Percentiles rank a stretch among this genome's conserved stretches.
These are phyloP conservation scores for Arabis alpina DNA, from an alignment of 345 rosid species.

Conservation along the genomic window DNA sequence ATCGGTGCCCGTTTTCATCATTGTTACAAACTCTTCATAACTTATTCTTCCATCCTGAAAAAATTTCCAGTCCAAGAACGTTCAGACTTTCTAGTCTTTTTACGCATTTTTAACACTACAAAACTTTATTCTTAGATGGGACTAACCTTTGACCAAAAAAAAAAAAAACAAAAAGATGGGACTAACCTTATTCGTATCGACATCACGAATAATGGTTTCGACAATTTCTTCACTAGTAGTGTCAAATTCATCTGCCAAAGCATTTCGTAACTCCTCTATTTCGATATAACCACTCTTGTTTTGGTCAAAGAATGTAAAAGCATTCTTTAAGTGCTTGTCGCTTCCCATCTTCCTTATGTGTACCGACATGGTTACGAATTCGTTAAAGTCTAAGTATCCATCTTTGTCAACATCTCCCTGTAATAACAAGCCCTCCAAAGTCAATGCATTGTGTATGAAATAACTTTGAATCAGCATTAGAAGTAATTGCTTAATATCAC, in stretches of 20 bases:
- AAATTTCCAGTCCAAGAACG: neutral
- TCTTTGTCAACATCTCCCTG: slow-evolving; percentile 92
- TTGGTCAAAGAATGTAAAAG: slow-evolving; percentile 74
- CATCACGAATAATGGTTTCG: slow-evolving; percentile 77
- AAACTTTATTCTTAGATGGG: neutral
- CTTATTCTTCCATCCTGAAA: slow-evolving; percentile 84
- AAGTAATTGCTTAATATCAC: slow-evolving; percentile 30
- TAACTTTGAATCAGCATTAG: neutral
- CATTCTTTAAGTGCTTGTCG: slow-evolving; percentile 74
- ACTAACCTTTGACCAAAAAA: slow-evolving; percentile 51
- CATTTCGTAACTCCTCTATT: slow-evolving; percentile 72
- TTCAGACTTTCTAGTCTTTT: neutral
- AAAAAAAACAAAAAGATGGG: too few relatives aligned
- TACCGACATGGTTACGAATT: slow-evolving; percentile 82
- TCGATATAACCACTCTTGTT: slow-evolving; percentile 78
- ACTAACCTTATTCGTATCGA: slow-evolving; percentile 85
- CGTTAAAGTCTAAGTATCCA: slow-evolving; percentile 72
- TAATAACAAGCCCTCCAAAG: neutral
- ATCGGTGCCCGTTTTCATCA: slow-evolving; percentile 96
- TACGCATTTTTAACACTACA: neutral
- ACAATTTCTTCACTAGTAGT: slow-evolving; percentile 70
- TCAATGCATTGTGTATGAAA: neutral
- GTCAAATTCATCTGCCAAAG: slow-evolving; percentile 69
- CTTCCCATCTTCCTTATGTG: slow-evolving; percentile 83
- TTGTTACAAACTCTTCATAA: slow-evolving; percentile 74